phyloP scores from a whole-genome alignment of 2,329 filamentous ascomycete species.

The Venturia effusa region DNA sequence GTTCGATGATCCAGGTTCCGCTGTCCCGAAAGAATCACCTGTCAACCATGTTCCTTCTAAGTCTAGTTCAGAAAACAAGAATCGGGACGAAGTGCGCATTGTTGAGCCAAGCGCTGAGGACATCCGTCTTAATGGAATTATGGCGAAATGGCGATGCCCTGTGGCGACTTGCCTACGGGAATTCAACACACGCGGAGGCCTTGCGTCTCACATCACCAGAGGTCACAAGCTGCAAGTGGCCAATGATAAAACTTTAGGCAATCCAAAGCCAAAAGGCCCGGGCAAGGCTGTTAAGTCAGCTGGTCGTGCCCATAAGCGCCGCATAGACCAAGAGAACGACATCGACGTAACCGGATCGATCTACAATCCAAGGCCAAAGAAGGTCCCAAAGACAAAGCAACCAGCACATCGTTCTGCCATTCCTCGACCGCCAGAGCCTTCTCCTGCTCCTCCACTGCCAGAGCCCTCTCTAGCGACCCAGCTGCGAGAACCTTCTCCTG shows the following conservation, averaged over 20 bases:
- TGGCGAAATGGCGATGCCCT: not conserved
- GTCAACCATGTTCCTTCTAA: not conserved
- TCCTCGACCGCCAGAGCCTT: not conserved
- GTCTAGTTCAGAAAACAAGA: not conserved
- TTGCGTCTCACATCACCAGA: not conserved
- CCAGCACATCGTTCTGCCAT: not conserved
- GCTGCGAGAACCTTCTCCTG: not conserved
- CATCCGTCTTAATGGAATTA: not conserved
- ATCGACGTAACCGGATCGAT: not conserved
- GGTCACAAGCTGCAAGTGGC: conserved; percentile 2
- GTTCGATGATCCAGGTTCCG: not conserved
- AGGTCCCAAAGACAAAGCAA: not conserved
- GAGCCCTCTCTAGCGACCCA: not conserved
- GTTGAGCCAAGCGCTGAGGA: not conserved
- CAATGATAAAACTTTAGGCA: not conserved
- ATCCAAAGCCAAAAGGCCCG: not conserved
- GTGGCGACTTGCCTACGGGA: not conserved
- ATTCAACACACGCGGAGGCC: not conserved
- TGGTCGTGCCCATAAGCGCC: not conserved
- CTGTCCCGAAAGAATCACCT: not conserved
- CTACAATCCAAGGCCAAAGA: not conserved
- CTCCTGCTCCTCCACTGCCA: not conserved
- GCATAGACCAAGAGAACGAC: not conserved
- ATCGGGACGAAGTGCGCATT: not conserved
- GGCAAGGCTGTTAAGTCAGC: not conserved